Conservation (phyloP, 148 eudicot genomes). For the Vaccinium corymbosum region DNA sequence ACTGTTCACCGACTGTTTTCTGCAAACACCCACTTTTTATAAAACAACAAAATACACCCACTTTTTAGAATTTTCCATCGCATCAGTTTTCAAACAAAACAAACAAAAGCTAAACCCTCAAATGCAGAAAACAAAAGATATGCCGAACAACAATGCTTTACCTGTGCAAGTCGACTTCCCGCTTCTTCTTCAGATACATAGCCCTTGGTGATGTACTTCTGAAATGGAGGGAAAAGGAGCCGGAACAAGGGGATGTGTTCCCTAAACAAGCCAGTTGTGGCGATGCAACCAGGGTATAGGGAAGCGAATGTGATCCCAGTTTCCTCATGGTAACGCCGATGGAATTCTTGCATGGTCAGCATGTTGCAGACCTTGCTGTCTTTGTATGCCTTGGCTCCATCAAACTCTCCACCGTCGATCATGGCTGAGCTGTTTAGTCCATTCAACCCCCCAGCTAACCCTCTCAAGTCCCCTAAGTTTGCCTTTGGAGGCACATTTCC, state of each 20-base stretch:
- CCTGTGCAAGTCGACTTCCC: slow-evolving; percentile 91
- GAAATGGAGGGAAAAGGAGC: slow-evolving; percentile 89
- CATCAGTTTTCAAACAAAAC: background rate
- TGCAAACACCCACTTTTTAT: background rate
- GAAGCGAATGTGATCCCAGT: slow-evolving; percentile 87
- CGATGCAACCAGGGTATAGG: slow-evolving; percentile 93
- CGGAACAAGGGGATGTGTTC: slow-evolving; percentile 81
- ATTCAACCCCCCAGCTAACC: slow-evolving; percentile 70
- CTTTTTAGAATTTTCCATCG: background rate
- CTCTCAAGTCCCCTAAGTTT: slow-evolving; percentile 81
- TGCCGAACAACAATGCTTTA: slow-evolving; percentile 2
- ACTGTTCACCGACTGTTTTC: background rate
- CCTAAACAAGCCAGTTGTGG: slow-evolving; percentile 85
- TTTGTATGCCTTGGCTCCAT: slow-evolving; percentile 98
- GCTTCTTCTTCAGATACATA: slow-evolving; percentile 90
- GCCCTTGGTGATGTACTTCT: slow-evolving; percentile 91
- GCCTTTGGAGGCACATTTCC: slow-evolving; percentile 98
- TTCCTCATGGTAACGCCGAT: slow-evolving; percentile 79
- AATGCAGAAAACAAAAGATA: background rate
- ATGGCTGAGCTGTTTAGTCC: slow-evolving; percentile 74
- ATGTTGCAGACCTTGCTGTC: slow-evolving; percentile 99
- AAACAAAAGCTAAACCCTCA: background rate
- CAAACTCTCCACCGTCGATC: slow-evolving; percentile 93
- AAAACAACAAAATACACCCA: background rate
- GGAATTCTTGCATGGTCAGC: slow-evolving; percentile 98